Conservation (phyloP, 768 basidiomycete genomes). For the Pleurotus ostreatus region DNA sequence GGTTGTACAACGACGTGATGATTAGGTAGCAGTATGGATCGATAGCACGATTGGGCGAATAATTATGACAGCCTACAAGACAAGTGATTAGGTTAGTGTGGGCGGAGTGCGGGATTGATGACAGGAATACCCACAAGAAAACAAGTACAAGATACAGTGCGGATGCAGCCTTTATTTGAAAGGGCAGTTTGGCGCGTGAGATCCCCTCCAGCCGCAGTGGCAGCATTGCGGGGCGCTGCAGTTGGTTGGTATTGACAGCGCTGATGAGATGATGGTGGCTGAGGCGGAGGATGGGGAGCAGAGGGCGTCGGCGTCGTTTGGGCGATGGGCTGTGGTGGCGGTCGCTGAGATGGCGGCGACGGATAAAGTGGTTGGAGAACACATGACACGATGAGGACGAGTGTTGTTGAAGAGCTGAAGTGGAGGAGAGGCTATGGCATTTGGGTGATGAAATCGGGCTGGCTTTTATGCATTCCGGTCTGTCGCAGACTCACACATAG, state of each 20-base stretch:
- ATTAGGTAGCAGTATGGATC: not conserved
- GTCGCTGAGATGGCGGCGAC: not conserved
- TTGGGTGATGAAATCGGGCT: not conserved
- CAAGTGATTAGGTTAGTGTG: not conserved
- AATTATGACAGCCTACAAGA: not conserved
- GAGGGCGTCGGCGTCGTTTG: not conserved
- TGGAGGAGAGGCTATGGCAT: not conserved
- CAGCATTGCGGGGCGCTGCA: conserved; percentile 72
- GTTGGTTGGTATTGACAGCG: conserved; percentile 30
- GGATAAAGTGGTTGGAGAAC: too few relatives aligned
- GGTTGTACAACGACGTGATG: not conserved
- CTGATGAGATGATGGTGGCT: conserved; percentile 19
- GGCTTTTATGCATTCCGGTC: conserved; percentile 28
- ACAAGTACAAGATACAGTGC: not conserved
- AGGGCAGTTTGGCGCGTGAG: conserved; percentile 57
- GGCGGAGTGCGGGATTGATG: not conserved
- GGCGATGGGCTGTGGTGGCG: not conserved
- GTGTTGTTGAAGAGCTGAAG: not conserved
- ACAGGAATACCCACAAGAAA: not conserved
- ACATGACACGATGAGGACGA: too few relatives aligned
- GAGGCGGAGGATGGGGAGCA: not conserved
- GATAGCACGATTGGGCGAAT: not conserved
- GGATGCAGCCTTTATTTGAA: conserved; percentile 41
- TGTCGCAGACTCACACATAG: not conserved
- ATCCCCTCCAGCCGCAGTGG: conserved; percentile 71